phyloP scores from a whole-genome alignment of 2,329 filamentous ascomycete genomes.

The Colletotrichum filicis region DNA sequence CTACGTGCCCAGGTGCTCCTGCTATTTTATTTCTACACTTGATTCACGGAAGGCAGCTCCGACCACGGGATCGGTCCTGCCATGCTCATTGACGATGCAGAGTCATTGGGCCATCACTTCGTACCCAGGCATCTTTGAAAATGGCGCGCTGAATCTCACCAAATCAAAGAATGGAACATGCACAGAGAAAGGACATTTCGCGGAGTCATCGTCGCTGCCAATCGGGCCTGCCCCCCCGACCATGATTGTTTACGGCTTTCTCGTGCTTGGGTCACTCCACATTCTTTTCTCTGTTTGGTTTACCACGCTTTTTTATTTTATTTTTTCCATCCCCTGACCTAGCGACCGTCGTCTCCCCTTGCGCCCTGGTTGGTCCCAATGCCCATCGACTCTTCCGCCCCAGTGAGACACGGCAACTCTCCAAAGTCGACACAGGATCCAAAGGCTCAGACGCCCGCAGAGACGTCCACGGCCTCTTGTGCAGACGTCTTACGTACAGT shows the following conservation, averaged over 20 bases:
- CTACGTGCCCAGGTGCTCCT: background rate
- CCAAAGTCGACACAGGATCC: background rate
- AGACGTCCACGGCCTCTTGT: background rate
- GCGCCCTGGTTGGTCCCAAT: background rate
- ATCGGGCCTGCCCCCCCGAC: slow-evolving; percentile 22
- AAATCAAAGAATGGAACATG: slow-evolving; percentile 2
- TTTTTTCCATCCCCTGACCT: background rate
- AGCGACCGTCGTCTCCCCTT: background rate
- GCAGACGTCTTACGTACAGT: background rate
- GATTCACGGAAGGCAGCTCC: slow-evolving; percentile 14
- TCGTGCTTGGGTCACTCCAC: slow-evolving; percentile 21
- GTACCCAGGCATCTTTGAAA: no score
- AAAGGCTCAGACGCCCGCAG: background rate
- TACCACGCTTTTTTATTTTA: background rate
- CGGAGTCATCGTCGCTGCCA: slow-evolving; percentile 16
- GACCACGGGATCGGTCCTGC: slow-evolving; percentile 22
- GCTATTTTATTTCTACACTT: slow-evolving; percentile 30
- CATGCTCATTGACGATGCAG: background rate
- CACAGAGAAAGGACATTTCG: background rate
- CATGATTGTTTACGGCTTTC: background rate
- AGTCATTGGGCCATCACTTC: no score
- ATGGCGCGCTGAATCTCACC: background rate
- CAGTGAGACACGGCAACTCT: background rate
- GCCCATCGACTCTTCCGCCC: background rate
- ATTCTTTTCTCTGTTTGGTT: slow-evolving; percentile 10